Base-by-base conservation (phyloP, 495 filamentous ascomycete species). In the Tetracladium setigerum region DNA sequence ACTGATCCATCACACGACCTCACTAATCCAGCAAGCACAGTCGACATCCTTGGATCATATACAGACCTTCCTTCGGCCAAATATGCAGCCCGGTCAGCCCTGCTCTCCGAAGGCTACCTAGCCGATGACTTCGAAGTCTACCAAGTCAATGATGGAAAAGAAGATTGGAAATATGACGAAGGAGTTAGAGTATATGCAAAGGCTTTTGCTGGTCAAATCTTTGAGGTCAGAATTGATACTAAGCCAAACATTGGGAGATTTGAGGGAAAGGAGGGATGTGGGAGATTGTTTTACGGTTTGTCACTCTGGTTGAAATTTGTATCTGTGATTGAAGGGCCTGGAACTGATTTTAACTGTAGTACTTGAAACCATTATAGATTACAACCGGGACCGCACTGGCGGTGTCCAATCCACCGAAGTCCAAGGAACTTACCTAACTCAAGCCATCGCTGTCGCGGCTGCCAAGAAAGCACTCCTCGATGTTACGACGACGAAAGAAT, bases 41-140 rank as follows among this genome's bases (percentile, higher is more conserved):
- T 62, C 30, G 60, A 63, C 54, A 59, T 69, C 27, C 61, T 72
- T 1, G 62, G 56, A 15, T 69, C 69, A 0, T 66, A 67, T 53
- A 65, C 62, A 8, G 58, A 44, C 30, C 52, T 67, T 1, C 11
- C 45, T 0, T 54, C 64, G 0, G 67, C 69, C 13, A 66, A 67
- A 39, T 15, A 14, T 11, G 68, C 65, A 31, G 56, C 67, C 17
- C 22, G 30, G 15, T 24, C 40, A 0, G 59, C 59, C 3, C 56
- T 71, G 0, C 38, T 41, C 1, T 41, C 27, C 0, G 61, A 68
- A 33, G 59, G 61, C 22, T 71, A 69, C 57, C 15, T 50, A 10
- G 52, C 57, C 13, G 57, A 58, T 27, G 69, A 72, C 44, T 72
- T 72, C 41, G 42, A 39, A 27, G 43, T 27, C 10, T 70, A 64